Base-by-base conservation (phyloP, 1,284 basidiomycete genomes). In the Apiotrichum siamense region DNA sequence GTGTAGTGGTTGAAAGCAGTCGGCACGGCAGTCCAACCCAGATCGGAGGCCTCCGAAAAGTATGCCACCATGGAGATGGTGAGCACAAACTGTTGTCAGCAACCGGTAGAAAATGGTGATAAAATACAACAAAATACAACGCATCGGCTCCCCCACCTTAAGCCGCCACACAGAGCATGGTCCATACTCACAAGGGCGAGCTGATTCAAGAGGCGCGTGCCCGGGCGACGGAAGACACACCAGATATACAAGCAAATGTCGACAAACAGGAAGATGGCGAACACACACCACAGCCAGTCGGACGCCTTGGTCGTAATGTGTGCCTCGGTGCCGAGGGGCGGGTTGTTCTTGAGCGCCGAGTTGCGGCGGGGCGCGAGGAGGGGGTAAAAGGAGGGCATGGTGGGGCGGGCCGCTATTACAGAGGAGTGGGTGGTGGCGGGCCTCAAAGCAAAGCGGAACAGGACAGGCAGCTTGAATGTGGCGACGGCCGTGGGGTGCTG, bases 21-120 rank as follows among this genome's bases (percentile, higher is more conserved):
- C 3, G 43, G 49, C 54, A 82, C 65, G 35, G 79, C 73, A 4
- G 81, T 78, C 42, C 72, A 74, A 25, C 83, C 83, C 47, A 83
- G 76, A 65, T 83, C 76, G 12, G 80, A 81, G 1, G 83, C 83
- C 78, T 83, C 79, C 18, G 76, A 73, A 67, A 81, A 83, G 73
- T 76, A 75, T 23, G 76, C 65, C 44, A 80, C 67, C 3, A 72
- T 52, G 0, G 75, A 65, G 1, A 77, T 78, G 3, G 77, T 72
- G 21, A 81, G 65, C 18, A 81, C 74, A 55, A 25, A 26, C 13
- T 13, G 23, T 35, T n/a, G 25, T 2, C 17, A 20, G 44, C 3
- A 33, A 18, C 21, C 17, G 32, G 6, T 7, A 18, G 40, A 25
- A 11, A 18, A 24, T 26, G 11, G n/a, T 31, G 20, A n/a, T 11